phyloP scores from a whole-genome alignment of 2,329 filamentous ascomycete species.

The Plenodomus lindquistii region DNA sequence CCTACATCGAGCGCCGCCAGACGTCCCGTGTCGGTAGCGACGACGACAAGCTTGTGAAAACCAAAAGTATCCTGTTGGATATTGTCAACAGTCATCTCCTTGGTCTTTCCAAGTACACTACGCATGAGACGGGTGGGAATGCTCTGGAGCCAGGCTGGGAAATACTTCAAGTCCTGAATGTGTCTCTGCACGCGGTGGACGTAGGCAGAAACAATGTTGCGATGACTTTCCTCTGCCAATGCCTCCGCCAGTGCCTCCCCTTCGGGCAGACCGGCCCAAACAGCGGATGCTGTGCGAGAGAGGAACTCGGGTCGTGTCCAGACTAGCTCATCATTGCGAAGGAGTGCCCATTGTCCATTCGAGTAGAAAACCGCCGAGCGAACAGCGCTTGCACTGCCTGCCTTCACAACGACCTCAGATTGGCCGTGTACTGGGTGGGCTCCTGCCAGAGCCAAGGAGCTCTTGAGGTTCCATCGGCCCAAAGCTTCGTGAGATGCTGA shows the following conservation, averaged over 20 bases:
- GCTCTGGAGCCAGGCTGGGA: conserved; percentile 72
- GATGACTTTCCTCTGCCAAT: conserved; percentile 83
- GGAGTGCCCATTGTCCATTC: conserved; percentile 76
- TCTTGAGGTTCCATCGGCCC: conserved; percentile 69
- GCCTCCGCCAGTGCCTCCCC: conserved; percentile 76
- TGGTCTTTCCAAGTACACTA: conserved; percentile 58
- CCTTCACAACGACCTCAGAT: conserved; percentile 80
- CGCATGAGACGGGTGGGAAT: conserved; percentile 71
- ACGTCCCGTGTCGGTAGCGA: conserved; percentile 78
- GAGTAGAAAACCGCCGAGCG: conserved; percentile 71
- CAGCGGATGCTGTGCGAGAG: conserved; percentile 75
- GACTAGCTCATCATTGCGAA: conserved; percentile 77
- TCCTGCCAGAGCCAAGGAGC: conserved; percentile 33
- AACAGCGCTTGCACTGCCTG: conserved; percentile 70
- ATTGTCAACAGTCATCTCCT: conserved; percentile 56
- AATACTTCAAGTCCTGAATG: conserved; percentile 71
- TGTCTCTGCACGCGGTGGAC: conserved; percentile 85
- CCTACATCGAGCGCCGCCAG: conserved; percentile 80
- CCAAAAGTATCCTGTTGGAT: conserved; percentile 78
- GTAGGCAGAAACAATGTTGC: conserved; percentile 80
- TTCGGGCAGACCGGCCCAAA: conserved; percentile 77
- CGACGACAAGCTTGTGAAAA: conserved; percentile 80
- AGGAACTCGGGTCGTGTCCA: conserved; percentile 86
- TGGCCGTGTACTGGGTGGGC: conserved; percentile 65
- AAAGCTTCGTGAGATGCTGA: conserved; percentile 77